Evolutionary conservation across 352 stramenopile species (phyloP).

Genomic region (Peronosclerospora sorghi): DNA sequence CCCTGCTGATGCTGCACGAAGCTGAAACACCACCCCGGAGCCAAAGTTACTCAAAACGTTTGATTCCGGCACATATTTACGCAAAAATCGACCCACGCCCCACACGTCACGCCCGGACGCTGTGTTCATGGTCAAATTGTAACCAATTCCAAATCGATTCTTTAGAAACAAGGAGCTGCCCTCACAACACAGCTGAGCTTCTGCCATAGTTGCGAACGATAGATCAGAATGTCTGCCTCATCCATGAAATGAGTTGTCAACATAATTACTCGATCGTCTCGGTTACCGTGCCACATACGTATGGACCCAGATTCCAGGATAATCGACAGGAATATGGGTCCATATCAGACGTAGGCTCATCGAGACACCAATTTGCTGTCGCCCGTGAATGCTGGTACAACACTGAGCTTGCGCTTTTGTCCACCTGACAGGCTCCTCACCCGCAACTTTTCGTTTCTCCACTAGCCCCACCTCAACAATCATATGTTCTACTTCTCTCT

Average conservation of each 20-base stretch:
- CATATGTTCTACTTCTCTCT: slow-evolving; percentile 21
- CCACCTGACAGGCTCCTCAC: slow-evolving; percentile 85
- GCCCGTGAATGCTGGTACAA: slow-evolving; percentile 84
- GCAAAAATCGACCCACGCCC: slow-evolving; percentile 29
- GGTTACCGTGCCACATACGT: too few species aligned
- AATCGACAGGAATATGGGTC: slow-evolving; percentile 92
- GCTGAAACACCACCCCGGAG: slow-evolving; percentile 55
- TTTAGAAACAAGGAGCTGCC: slow-evolving; percentile 79
- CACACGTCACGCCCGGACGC: slow-evolving; percentile 20
- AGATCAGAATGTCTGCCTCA: slow-evolving; percentile 78
- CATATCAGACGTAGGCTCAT: slow-evolving; percentile 91
- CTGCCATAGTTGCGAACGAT: slow-evolving; percentile 81
- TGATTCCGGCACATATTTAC: slow-evolving; percentile 23
- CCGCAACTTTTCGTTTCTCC: slow-evolving; percentile 46
- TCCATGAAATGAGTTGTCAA: slow-evolving; percentile 94
- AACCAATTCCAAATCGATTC: slow-evolving; percentile 53
- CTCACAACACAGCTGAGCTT: slow-evolving; percentile 63
- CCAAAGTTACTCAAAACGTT: slow-evolving; percentile 56
- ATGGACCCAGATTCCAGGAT: too few species aligned
- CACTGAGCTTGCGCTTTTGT: slow-evolving; percentile 87
- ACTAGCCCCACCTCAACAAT: slow-evolving; percentile 56
- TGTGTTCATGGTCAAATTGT: slow-evolving; percentile 63
- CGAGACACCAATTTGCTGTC: slow-evolving; percentile 75
- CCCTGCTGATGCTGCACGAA: slow-evolving; percentile 35
- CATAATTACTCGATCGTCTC: slow-evolving; percentile 63